These are phyloP conservation scores for Globisporangium radiosum DNA, from an alignment of 352 stramenopile genomes.

Conservation along the genomic window DNA sequence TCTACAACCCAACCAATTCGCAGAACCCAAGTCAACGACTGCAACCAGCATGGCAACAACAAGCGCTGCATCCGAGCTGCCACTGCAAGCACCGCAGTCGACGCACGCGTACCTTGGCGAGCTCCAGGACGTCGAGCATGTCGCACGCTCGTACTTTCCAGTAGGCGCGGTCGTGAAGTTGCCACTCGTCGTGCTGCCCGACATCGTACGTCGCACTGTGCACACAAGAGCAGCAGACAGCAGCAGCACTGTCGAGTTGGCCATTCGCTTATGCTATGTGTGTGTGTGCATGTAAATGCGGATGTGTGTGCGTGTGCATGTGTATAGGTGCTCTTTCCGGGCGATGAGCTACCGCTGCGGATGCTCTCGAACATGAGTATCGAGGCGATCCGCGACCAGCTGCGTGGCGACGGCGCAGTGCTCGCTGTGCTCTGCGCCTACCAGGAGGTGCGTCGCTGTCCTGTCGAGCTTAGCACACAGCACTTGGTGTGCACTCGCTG, in stretches of 20 bases:
- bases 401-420: constrained; percentile 38
- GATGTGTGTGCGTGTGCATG: neutral
- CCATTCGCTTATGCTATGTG: neutral
- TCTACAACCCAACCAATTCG: too few species aligned
- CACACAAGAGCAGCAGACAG: neutral
- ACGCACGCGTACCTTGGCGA: constrained; percentile 67
- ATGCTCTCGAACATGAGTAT: constrained; percentile 60
- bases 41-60: too few species aligned
- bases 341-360: constrained; percentile 66
- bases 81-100: too few species aligned
- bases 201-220: constrained; percentile 44
- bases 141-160: constrained; percentile 36
- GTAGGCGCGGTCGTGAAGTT: constrained; percentile 47
- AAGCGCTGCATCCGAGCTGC: too few species aligned
- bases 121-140: constrained; percentile 52
- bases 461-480: neutral
- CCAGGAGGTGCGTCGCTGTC: constrained; percentile 23
- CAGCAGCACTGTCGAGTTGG: neutral
- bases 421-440: constrained; percentile 50
- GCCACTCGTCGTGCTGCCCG: constrained; percentile 63
- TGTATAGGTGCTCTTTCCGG: constrained; percentile 71
- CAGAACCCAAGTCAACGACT: too few species aligned
- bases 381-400: constrained; percentile 32
- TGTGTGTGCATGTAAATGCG: neutral
- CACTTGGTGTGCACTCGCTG: neutral